Percentiles rank a stretch among this genome's conserved stretches.
Conservation (phyloP, 2,329 filamentous ascomycete species). For the Dactylellina sp. region DNA sequence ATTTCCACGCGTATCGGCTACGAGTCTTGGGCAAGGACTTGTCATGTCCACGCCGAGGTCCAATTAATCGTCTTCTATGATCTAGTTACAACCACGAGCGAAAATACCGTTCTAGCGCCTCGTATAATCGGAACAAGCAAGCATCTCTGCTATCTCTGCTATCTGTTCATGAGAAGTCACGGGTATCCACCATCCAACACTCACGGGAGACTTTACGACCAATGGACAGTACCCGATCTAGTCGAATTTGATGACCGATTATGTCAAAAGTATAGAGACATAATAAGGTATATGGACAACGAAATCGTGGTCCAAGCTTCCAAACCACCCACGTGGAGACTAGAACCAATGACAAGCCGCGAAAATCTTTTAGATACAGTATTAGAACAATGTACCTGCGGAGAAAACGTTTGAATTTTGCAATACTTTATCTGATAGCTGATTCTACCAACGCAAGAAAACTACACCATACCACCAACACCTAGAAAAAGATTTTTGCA, state of each 20-base stretch:
- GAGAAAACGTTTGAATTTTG: too few relatives aligned
- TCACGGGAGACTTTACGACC: constrained; percentile 39
- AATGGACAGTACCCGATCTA: constrained; percentile 39
- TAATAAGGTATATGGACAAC: constrained; percentile 14
- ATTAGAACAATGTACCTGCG: neutral
- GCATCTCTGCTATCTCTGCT: constrained; percentile 68
- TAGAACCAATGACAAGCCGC: constrained; percentile 40
- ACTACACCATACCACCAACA: too few relatives aligned
- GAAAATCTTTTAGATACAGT: constrained; percentile 23
- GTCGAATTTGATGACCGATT: neutral
- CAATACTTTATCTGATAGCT: too few relatives aligned
- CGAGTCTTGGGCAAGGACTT: constrained; percentile 33
- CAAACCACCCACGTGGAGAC: constrained; percentile 15
- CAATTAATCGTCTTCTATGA: constrained; percentile 67
- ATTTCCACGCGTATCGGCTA: constrained; percentile 25
- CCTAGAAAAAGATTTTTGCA: too few relatives aligned
- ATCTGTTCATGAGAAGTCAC: constrained; percentile 65
- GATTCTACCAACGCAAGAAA: too few relatives aligned
- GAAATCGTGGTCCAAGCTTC: neutral
- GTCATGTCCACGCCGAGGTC: constrained; percentile 67
- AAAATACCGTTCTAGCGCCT: constrained; percentile 58
- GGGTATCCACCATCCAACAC: constrained; percentile 57
- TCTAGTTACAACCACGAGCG: constrained; percentile 42
- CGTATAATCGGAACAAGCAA: constrained; percentile 68
- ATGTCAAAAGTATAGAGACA: constrained; percentile 13